These are phyloP conservation scores for Gigaspora rosea DNA, from an alignment of 192 early-diverging fungal genomes.

Conservation along the genomic window DNA sequence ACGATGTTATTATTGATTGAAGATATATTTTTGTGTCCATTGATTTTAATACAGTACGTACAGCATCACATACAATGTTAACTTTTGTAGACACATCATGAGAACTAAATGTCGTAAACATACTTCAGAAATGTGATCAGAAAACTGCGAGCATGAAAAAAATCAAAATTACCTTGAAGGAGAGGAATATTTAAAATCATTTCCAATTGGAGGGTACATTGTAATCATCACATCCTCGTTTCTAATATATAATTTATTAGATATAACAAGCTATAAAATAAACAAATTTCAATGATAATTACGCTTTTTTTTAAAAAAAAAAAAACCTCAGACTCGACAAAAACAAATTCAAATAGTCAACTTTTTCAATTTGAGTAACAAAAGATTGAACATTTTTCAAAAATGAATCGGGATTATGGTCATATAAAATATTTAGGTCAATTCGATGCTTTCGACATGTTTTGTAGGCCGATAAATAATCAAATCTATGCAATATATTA, in stretches of 20 bases:
- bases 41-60: constrained; percentile 62
- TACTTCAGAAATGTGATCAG: constrained; percentile 9
- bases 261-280: not conserved
- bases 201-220: constrained; percentile 64
- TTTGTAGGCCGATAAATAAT: constrained; percentile 79
- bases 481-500: constrained; percentile 36
- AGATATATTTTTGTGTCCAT: constrained; percentile 61
- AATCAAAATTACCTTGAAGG: not conserved
- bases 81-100: constrained; percentile 57
- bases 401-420: constrained; percentile 74
- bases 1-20: constrained; percentile 82
- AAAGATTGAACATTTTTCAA: constrained; percentile 67
- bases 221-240: constrained; percentile 83
- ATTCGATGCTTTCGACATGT: constrained; percentile 88
- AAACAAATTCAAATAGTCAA: constrained; percentile 91
- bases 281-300: not conserved
- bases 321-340: constrained; percentile 65
- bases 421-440: constrained; percentile 90
- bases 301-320: not conserved
- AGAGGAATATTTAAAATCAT: not conserved
- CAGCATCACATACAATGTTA: constrained; percentile 68
- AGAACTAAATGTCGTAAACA: constrained; percentile 9
- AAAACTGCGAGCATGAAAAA: not conserved
- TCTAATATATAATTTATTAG: constrained; percentile 23
- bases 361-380: constrained; percentile 73